A percentile compares a stretch with the other conserved stretches of the same genome.
These are phyloP conservation scores for Moniliophthora roreri DNA, from an alignment of 1,284 basidiomycete genomes.

Conservation along the genomic window DNA sequence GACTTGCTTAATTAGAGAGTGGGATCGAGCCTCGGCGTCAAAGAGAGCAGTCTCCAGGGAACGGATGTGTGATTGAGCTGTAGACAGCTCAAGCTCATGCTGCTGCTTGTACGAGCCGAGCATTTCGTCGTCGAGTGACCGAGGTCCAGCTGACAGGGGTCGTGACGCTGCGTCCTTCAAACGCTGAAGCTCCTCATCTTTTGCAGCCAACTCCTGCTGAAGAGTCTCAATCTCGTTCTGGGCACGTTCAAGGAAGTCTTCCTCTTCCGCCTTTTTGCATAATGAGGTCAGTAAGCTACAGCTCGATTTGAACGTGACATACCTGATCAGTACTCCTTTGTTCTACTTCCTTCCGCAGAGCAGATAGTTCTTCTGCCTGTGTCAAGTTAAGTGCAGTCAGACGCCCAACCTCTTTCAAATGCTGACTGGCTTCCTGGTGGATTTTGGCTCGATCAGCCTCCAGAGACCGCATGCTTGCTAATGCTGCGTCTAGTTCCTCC, in stretches of 20 bases:
- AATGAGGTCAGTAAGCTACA: neutral
- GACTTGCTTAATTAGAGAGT: constrained; percentile 71
- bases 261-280: constrained; percentile 49
- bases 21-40: constrained; percentile 68
- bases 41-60: constrained; percentile 72
- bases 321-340: constrained; percentile 44
- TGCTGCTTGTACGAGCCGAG: constrained; percentile 66
- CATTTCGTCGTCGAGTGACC: constrained; percentile 69
- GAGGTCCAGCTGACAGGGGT: constrained; percentile 31
- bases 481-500: constrained; percentile 54
- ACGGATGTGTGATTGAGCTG: constrained; percentile 74
- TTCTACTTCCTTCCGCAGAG: constrained; percentile 49
- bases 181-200: constrained; percentile 65
- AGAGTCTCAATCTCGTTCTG: constrained; percentile 69
- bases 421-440: constrained; percentile 51
- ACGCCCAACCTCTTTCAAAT: constrained; percentile 52
- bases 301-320: constrained; percentile 13
- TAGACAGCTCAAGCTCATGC: constrained; percentile 76
- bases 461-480: constrained; percentile 49
- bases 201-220: constrained; percentile 52
- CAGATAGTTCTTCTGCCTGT: constrained; percentile 50
- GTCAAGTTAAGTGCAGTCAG: constrained; percentile 41
- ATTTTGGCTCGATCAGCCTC: constrained; percentile 58
- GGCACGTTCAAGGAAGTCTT: constrained; percentile 58
- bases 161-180: constrained; percentile 42